Evolutionary conservation across 257 asterid genomes (phyloP), one percentile per base, ranked within the genome.

Genomic region (Primulina eburnea): DNA sequence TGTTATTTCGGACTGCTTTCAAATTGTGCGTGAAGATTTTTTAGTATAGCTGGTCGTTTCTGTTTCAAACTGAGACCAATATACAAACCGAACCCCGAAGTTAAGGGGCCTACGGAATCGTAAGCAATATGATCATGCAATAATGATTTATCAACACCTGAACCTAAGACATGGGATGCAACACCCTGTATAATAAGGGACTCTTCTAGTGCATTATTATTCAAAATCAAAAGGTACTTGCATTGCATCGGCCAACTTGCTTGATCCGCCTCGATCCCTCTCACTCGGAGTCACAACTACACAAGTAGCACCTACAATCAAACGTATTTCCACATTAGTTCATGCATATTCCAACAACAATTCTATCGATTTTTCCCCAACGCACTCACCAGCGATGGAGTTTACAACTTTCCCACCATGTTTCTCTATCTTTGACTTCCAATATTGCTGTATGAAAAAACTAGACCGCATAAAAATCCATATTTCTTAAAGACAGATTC

Each of bases 231-330:
- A 12, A 14, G 52, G 26, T 64, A 73, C 88, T 74, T 79, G 90
- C 98, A 89, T 35, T 30, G 94, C 98, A 77, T 93, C 98, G 6
- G 90, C 85, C 75, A 90, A 57, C 72, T 89, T 88, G 12, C 83
- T 77, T 0, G 95, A 87, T 71, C 98, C 97, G 9, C 97, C 96
- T 1, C 88, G 90, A 2, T 86, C 95, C 53, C 95, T 71, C 78
- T 93, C 98, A 26, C 89, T 84, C 0, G 94, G 87, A 20, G 95
- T 77, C 29, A 81, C 87, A 1, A 93, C 92, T 7, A 93, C 75
- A 73, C 97, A 93, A 71, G 74, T 82, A 2, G 74, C 95, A 58
- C 95, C 98, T 90, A 81, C 65, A 73, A 62, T 33, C 2, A 16
- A 10, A 8, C 5, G 29, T 34, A 32, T 8, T 0, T 37, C 70